Base-by-base conservation (phyloP, 1,284 basidiomycete genomes). In the Sutorius eximius region DNA sequence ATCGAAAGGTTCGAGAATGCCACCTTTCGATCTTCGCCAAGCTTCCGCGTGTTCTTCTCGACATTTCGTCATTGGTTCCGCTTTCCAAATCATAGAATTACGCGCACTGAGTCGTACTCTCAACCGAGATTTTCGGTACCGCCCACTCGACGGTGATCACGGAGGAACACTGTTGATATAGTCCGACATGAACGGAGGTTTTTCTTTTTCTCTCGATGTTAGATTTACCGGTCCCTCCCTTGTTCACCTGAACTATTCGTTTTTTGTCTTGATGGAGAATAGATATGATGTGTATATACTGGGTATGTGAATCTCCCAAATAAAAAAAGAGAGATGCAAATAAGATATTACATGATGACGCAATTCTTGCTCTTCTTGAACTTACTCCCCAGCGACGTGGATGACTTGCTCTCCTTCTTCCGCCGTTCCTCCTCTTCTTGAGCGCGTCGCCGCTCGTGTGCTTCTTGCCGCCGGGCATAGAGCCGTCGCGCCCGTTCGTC, bases 281-380 rank as follows among this genome's bases (percentile, higher is more conserved):
- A 22, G 34, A 22, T 45, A 22, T 37, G n/a, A 18, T 24, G 41
- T 43, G 20, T 43, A 46, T 44, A 24, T 44, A n/a, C 15, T 22
- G 42, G 46, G 41, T 47, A 47, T 45, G 22, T 8, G 16, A 10
- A 20, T 37, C 20, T 20, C n/a, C 37, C n/a, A n/a, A 38, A 18
- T 11, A 5, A 15, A 9, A 10, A 45, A 13, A 16, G 27, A 9
- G 27, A 20, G 5, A 41, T 32, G 11, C 5, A 40, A 20, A n/a
- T 2, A 3, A 40, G 20, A 13, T 11, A 8, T 29, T 67, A 71
- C 86, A 88, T 88, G 50, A 88, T 77, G 48, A 86, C 68, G 68
- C 86, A 89, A 53, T 82, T 79, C 55, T 82, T 82, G 64, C 67
- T 73, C 64, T 81, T 82, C 60, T 76, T 77, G 38, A 66, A 61